Evolutionary conservation across 805 yeast species (phyloP).

Genomic region (Candida oleophila): DNA sequence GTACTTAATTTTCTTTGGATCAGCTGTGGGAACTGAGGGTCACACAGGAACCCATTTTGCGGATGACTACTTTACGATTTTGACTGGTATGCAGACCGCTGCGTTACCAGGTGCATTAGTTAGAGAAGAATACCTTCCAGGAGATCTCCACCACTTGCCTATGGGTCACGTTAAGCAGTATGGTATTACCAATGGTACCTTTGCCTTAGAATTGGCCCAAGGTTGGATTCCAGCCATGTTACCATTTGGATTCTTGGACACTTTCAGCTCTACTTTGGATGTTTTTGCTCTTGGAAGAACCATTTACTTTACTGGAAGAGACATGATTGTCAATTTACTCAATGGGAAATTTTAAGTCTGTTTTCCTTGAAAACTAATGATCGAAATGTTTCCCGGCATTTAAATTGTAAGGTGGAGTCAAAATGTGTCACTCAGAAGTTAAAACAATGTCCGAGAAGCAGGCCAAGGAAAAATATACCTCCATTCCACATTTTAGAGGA

Average conservation of each 20-base stretch:
- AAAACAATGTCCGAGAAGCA: background rate
- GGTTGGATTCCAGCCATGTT: constrained; percentile 99
- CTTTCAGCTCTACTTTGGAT: constrained; percentile 79
- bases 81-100: constrained; percentile 76
- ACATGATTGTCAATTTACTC: constrained; percentile 68
- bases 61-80: constrained; percentile 93
- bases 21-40: constrained; percentile 94
- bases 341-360: constrained; percentile 65
- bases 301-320: constrained; percentile 68
- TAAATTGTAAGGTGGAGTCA: background rate
- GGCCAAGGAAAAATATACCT: background rate
- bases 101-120: constrained; percentile 60
- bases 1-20: constrained; percentile 89
- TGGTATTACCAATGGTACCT: constrained; percentile 75
- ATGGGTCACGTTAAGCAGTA: constrained; percentile 84
- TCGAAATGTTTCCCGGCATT: background rate
- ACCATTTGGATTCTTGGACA: constrained; percentile 90
- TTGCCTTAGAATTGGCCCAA: constrained; percentile 93
- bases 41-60: constrained; percentile 95
- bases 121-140: constrained; percentile 79
- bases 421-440: background rate
- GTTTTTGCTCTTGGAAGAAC: constrained; percentile 67
- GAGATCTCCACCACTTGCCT: constrained; percentile 76
- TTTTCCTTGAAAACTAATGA: background rate
- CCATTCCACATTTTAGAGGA: too few species aligned